Conservation (phyloP, 768 basidiomycete species). For the Tylopilus subfusipes region DNA sequence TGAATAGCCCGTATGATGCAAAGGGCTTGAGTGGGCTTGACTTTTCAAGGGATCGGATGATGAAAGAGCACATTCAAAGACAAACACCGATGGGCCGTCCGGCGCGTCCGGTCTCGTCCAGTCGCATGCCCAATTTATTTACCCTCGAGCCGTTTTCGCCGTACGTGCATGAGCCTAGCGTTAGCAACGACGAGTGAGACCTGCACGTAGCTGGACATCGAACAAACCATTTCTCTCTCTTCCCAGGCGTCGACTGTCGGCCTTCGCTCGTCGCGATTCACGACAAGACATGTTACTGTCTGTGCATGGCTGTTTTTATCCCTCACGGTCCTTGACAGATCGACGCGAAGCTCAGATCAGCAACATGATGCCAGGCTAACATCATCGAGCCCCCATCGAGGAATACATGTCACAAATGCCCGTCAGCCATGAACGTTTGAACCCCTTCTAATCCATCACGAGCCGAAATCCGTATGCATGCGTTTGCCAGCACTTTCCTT, state of each 20-base stretch:
- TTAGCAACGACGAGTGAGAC: not conserved
- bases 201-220: not conserved
- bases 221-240: not conserved
- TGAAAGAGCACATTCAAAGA: not conserved
- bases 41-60: not conserved
- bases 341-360: not conserved
- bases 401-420: not conserved
- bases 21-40: not conserved
- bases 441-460: not conserved
- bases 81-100: conserved; percentile 16
- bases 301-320: not conserved
- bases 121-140: not conserved
- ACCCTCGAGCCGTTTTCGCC: conserved; percentile 27
- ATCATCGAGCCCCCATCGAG: not conserved
- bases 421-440: not conserved
- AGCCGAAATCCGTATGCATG: not conserved
- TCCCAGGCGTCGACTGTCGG: not conserved
- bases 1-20: not conserved
- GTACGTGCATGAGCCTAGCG: conserved; percentile 3
- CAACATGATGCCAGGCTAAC: not conserved
- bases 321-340: not conserved
- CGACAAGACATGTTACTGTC: not conserved
- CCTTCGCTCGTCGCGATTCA: not conserved
- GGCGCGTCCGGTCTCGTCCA: conserved; percentile 17
- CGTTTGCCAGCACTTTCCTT: not conserved